Conservation (phyloP, 2,329 filamentous ascomycete species). For the Calonectria pauciramosa region DNA sequence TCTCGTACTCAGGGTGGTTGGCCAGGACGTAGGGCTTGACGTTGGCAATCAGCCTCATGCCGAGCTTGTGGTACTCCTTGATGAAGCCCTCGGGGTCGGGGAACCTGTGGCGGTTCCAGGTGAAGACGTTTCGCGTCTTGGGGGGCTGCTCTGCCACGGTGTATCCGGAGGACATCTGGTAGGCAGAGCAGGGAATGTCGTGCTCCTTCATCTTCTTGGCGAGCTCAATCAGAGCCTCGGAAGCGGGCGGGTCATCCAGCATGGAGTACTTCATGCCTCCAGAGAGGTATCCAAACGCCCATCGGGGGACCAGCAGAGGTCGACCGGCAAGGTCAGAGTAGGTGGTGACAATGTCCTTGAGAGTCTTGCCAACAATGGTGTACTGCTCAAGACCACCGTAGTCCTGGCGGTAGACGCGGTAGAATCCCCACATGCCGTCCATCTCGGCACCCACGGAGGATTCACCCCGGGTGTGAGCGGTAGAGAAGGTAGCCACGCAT, state of each 20-base stretch:
- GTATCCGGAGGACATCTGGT: constrained; percentile 81
- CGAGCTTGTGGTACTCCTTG: constrained; percentile 71
- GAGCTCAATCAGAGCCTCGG: constrained; percentile 72
- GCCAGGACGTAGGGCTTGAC: constrained; percentile 80
- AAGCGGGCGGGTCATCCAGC: constrained; percentile 65
- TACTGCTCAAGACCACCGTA: constrained; percentile 81
- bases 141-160: constrained; percentile 76
- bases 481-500: constrained; percentile 77
- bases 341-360: constrained; percentile 74
- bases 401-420: constrained; percentile 81
- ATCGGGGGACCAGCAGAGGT: constrained; percentile 76
- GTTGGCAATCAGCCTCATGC: constrained; percentile 78
- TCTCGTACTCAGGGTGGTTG: constrained; percentile 76
- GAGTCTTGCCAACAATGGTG: constrained; percentile 74
- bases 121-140: constrained; percentile 77
- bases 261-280: constrained; percentile 71
- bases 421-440: constrained; percentile 81
- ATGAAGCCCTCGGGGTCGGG: constrained; percentile 76
- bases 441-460: constrained; percentile 80
- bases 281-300: constrained; percentile 80
- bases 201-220: constrained; percentile 72
- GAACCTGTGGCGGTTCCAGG: constrained; percentile 80
- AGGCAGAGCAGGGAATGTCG: constrained; percentile 78
- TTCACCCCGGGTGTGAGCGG: constrained; percentile 72
- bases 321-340: constrained; percentile 79